Base-by-base conservation (phyloP, 345 rosid genomes). In the Orychophragmus violaceus region DNA sequence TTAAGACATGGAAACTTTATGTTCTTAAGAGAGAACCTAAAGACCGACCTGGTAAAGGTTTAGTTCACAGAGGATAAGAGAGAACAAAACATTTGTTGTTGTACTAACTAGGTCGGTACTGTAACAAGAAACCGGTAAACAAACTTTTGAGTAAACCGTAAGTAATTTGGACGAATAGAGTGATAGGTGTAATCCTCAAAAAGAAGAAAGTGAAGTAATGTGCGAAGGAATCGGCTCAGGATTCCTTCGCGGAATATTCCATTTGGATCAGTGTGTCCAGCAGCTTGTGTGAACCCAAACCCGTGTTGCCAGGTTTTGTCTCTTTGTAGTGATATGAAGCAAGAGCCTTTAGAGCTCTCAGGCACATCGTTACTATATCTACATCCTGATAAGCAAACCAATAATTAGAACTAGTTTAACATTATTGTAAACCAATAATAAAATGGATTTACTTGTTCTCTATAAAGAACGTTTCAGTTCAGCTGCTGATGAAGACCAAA, bases 401-500 rank as follows among this genome's bases (percentile, higher is more conserved):
- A 48, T 21, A 41, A 27, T 48, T 2, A 24, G 32, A 42, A 12
- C 8, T 23, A 30, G 5, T 64, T 63, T n/a, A 23, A 59, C 27
- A 33, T 17, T 50, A 14, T 32, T 22, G 37, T 22, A 59, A 49
- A 48, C n/a, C 21, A 59, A 59, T 63, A 41, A 18, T 21, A 74
- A 39, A 49, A 23, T 12, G 48, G 57, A 5, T 30, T 52, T 5
- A 42, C 19, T 11, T 42, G 5, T 21, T 59, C 42, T 59, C 50
- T 37, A 17, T 6, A 5, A 56, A 19, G 25, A 72, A 36, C 54
- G 45, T 62, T 33, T 45, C 12, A 35, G 52, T 46, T 63, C 79
- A 93, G 97, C 98, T 90, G 97, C 74, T 93, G 90, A 72, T 78
- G 97, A 81, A 93, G 90, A 71, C 96, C 98, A 56, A 85, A 85